Base-by-base conservation (phyloP, 2,329 filamentous ascomycete genomes). In the Pseudopithomyces chartarum region DNA sequence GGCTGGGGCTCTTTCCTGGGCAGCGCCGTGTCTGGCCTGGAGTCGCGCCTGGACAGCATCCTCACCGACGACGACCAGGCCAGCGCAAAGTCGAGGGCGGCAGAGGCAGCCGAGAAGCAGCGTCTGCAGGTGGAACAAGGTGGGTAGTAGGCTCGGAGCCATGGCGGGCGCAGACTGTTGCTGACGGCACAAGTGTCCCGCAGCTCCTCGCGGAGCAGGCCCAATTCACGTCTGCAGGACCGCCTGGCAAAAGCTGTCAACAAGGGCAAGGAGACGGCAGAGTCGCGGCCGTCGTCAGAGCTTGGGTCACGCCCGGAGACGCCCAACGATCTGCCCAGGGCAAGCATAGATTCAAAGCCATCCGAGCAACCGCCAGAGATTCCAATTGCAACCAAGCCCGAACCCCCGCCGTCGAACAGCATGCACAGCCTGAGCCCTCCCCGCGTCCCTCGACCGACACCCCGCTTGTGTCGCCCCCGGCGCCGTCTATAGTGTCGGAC, bases 11-110 rank as follows among this genome's bases (percentile, higher is more conserved):
- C 60, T 15, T 50, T 68, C 50, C 63, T 75, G 59, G 72, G 92
- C 63, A 91, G 94, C 76, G 93, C 94, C 61, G 92, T 98, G 58
- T 92, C 93, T 53, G 93, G 93, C 58, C 90, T 99, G 56, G 95
- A 99, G 79, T 96, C 93, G 57, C 88, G 91, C 42, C 85, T 99
- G 57, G 95, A 99, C 75, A 93, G 86, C 48, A 96, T 99, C 56
- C 84, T 99, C 58, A 87, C 92, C 52, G 93, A 97, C 64, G 87
- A 91, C 54, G 87, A 89, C 42, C 85, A 85, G 46, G 75, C 76
- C 32, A 76, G 77, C 49, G 80, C 77, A 49, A 78, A 74, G 58
- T 73, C 73, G 54, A 78, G 76, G 56, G 64, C 75, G 51, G 63
- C 69, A 23, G 69, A 73, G 20, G 53, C 57, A 2, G 59, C 59